Evolutionary conservation across 2,329 filamentous ascomycete species (phyloP).

Genomic region (Escovopsis sp.): DNA sequence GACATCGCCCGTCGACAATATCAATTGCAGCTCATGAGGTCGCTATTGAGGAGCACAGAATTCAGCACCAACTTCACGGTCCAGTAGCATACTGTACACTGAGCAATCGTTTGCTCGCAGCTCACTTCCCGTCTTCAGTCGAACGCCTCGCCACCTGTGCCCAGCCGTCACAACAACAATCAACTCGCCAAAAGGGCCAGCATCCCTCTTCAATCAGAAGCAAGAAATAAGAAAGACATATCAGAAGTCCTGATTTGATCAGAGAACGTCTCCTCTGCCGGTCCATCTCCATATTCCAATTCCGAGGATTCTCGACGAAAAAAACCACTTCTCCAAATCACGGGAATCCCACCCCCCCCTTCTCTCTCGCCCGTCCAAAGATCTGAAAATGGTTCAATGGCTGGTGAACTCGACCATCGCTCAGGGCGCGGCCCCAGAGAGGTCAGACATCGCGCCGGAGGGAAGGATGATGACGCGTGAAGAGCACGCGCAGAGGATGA

Average conservation of each 20-base stretch:
- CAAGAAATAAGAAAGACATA: no score
- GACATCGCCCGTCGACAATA: background rate
- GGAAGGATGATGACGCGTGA: conserved; percentile 21
- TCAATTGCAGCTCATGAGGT: conserved; percentile 20
- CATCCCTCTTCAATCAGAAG: no score
- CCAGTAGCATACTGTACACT: background rate
- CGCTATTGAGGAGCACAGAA: conserved; percentile 24
- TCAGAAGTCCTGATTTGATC: no score
- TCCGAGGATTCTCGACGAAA: background rate
- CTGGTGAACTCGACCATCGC: conserved; percentile 16
- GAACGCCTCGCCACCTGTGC: background rate
- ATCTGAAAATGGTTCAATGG: conserved; percentile 18
- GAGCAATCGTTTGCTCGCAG: no score
- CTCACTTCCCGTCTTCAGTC: no score
- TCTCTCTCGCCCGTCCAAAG: background rate
- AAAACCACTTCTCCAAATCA: background rate
- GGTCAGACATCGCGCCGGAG: conserved; percentile 6
- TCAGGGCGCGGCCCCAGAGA: conserved; percentile 10
- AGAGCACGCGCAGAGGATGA: conserved; percentile 25
- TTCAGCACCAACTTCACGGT: conserved; percentile 1
- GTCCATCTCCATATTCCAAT: background rate
- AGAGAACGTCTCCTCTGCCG: no score
- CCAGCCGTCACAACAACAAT: no score
- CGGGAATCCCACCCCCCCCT: background rate
- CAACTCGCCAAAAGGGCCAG: no score